phyloP scores from a whole-genome alignment of 768 basidiomycete species.

The Candolleomyces aberdarensis region DNA sequence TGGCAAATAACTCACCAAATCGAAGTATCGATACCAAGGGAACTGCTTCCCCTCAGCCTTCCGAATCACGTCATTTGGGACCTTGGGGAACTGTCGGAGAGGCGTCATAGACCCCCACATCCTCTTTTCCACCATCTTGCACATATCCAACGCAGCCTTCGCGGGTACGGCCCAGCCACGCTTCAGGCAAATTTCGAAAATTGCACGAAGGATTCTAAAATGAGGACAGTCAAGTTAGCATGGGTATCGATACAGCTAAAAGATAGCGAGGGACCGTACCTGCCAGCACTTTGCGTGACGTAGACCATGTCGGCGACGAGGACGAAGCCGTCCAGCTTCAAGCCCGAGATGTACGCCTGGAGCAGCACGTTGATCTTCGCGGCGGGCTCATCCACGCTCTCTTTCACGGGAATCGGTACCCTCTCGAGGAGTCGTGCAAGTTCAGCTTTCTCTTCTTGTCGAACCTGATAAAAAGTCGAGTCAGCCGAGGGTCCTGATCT shows the following conservation, averaged over 20 bases:
- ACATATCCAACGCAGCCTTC: slow-evolving; percentile 85
- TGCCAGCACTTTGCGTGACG: slow-evolving; percentile 95
- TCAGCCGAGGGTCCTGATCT: not conserved
- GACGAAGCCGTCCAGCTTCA: slow-evolving; percentile 84
- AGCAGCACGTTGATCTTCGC: slow-evolving; percentile 97
- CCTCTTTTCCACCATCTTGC: slow-evolving; percentile 91
- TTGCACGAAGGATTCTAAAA: slow-evolving; percentile 82
- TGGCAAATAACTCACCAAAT: slow-evolving; percentile 38
- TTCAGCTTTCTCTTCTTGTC: slow-evolving; percentile 80
- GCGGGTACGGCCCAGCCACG: slow-evolving; percentile 98
- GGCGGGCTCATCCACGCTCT: slow-evolving; percentile 92
- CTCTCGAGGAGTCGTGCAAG: slow-evolving; percentile 86
- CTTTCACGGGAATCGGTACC: slow-evolving; percentile 97
- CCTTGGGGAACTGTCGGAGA: slow-evolving; percentile 90
- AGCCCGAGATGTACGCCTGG: slow-evolving; percentile 90
- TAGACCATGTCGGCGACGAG: slow-evolving; percentile 93
- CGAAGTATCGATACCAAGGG: slow-evolving; percentile 98
- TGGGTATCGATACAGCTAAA: not conserved
- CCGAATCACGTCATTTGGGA: slow-evolving; percentile 78
- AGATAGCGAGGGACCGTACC: slow-evolving; percentile 36
- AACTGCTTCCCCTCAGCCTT: slow-evolving; percentile 98
- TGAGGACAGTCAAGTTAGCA: not conserved
- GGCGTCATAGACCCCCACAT: slow-evolving; percentile 99
- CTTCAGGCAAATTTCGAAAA: slow-evolving; percentile 97
- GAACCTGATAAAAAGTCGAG: not conserved